These are phyloP conservation scores for Linnemannia schmuckeri DNA, from an alignment of 192 early-diverging fungal species.

Conservation along the genomic window DNA sequence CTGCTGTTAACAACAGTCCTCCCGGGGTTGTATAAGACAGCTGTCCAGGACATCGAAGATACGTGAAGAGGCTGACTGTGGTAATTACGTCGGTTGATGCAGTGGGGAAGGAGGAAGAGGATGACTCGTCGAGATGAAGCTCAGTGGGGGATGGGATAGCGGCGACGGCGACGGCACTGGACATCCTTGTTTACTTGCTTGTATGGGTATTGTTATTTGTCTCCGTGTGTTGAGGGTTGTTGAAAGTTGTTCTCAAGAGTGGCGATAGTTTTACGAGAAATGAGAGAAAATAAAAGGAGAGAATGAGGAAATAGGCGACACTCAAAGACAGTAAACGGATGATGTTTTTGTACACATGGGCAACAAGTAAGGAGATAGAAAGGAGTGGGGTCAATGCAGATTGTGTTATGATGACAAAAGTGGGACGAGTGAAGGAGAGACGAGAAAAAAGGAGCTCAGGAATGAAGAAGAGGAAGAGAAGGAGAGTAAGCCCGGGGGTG, in stretches of 20 bases:
- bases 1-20: not conserved
- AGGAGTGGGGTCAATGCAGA: not conserved
- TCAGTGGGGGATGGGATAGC: not conserved
- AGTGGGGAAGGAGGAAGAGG: not conserved
- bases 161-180: not conserved
- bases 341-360: not conserved
- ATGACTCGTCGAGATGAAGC: not conserved
- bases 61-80: not conserved
- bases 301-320: not conserved
- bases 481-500: too few relatives aligned
- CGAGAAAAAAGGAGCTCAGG: not conserved
- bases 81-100: not conserved
- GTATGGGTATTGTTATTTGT: not conserved
- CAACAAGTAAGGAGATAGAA: not conserved
- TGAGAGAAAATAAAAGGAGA: not conserved
- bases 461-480: not conserved
- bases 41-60: not conserved
- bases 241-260: not conserved
- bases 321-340: not conserved
- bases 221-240: not conserved
- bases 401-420: not conserved
- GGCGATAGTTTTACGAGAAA: not conserved
- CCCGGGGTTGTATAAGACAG: too few relatives aligned
- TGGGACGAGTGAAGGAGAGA: too few relatives aligned
- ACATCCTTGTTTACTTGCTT: not conserved